Base-by-base conservation (phyloP, 2,329 filamentous ascomycete species). In the Fusarium sp. region DNA sequence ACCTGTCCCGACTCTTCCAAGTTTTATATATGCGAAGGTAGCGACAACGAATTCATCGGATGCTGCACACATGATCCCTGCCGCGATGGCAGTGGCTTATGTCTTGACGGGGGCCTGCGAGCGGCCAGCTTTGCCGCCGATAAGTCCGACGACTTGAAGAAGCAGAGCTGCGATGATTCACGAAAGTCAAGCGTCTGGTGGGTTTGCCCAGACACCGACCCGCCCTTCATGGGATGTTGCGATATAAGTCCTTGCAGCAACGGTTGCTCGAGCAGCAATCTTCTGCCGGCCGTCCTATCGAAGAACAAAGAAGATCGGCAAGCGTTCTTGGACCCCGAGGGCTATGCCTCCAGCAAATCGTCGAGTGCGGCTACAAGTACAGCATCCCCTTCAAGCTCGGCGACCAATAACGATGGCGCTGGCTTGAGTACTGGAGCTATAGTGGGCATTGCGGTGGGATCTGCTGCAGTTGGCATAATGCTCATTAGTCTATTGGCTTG, bases 21-120 rank as follows among this genome's bases (percentile, higher is more conserved):
- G 39, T 42, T 42, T 42, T 42, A 42, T 42, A 25, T 42, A 42
- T 42, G 39, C 39, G 21, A 42, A 42, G 39, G 39, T 6, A 25
- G 21, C 21, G 21, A 42, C 15, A 42, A 42, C 40, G 40, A 42
- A 27, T 42, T 42, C 40, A 42, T 42, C 7, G 21, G 40, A 42
- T 42, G 21, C 15, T 27, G 21, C 9, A n/a, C 21, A 11, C 9
- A 9, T 15, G 7, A 42, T 27, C 40, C 40, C 40, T 42, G 40
- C 21, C 14, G 21, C 15, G 40, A 42, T 42, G 21, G 21, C 21
- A 42, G 40, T 17, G 21, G 40, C 10, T 6, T 42, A 3, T 42
- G 21, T n/a, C 40, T 14, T 17, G 21, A 25, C 6, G 17, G 23
- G 17, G 7, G 15, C 15, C 40, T 42, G 11, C 40, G 21, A 14